phyloP scores from a whole-genome alignment of 2,329 filamentous ascomycete genomes.

The Ilyonectria destructans region DNA sequence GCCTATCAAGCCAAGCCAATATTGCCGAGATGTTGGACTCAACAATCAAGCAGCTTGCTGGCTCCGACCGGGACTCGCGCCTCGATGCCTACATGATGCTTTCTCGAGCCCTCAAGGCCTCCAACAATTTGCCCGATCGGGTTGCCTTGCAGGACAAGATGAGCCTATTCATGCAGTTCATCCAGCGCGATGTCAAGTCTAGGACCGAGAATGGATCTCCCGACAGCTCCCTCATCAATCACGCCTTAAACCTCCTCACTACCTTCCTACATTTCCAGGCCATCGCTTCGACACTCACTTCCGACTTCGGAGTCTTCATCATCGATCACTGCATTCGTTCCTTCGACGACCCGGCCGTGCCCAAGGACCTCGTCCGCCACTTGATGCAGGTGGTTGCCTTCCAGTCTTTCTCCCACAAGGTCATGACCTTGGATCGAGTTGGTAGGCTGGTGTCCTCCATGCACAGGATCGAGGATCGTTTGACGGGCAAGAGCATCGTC shows the following conservation, averaged over 20 bases:
- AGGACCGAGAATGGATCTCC: conserved; percentile 69
- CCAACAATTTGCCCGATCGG: conserved; percentile 85
- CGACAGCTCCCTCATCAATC: conserved; percentile 81
- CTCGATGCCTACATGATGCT: conserved; percentile 91
- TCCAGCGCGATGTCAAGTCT: conserved; percentile 84
- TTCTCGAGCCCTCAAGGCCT: conserved; percentile 82
- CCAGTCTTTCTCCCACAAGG: conserved; percentile 83
- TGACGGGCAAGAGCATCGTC: conserved; percentile 86
- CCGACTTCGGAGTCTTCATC: conserved; percentile 86
- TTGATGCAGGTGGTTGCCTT: conserved; percentile 86
- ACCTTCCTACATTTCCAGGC: conserved; percentile 83
- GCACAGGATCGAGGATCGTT: conserved; percentile 79
- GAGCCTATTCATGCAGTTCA: conserved; percentile 83
- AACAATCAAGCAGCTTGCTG: conserved; percentile 84
- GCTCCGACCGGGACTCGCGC: conserved; percentile 79
- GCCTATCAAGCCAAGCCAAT: conserved; percentile 61
- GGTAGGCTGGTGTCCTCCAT: conserved; percentile 80
- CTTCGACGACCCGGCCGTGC: conserved; percentile 77
- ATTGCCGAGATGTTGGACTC: conserved; percentile 90
- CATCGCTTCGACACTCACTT: conserved; percentile 79
- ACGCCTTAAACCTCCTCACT: conserved; percentile 84
- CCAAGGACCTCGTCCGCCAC: conserved; percentile 85
- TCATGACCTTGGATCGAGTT: conserved; percentile 82
- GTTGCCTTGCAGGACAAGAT: conserved; percentile 84
- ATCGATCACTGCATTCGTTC: conserved; percentile 85